A percentile compares a stretch with the other conserved stretches of the same genome.
Evolutionary conservation across 2,329 filamentous ascomycete species (phyloP).

Genomic region (Clonostachys byssicola): DNA sequence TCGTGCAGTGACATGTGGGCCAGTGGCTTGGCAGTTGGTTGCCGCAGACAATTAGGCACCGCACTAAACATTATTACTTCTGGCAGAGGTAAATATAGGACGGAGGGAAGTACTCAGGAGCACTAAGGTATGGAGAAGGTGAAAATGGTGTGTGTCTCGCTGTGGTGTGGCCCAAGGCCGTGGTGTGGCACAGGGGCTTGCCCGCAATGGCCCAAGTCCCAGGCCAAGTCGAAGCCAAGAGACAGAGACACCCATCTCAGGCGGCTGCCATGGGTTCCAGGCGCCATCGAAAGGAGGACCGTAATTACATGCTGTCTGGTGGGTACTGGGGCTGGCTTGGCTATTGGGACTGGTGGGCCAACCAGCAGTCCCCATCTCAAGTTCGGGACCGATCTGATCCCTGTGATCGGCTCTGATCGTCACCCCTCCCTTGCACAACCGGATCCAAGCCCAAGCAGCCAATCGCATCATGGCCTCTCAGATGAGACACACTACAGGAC

Average conservation of each 20-base stretch:
- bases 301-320: too few species aligned
- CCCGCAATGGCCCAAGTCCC: too few species aligned
- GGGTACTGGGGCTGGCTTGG: background rate
- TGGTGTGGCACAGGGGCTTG: too few species aligned
- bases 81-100: background rate
- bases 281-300: too few species aligned
- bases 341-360: background rate
- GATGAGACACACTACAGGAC: constrained; percentile 1
- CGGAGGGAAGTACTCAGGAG: background rate
- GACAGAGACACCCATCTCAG: too few species aligned
- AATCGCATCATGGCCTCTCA: constrained; percentile 3
- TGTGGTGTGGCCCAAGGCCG: too few species aligned
- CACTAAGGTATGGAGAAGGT: background rate
- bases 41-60: too few species aligned
- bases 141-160: background rate
- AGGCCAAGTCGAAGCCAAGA: too few species aligned
- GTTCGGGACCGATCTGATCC: constrained; percentile 3
- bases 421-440: background rate
- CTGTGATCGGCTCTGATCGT: constrained; percentile 2
- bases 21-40: too few species aligned
- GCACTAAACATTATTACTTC: too few species aligned
- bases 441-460: background rate
- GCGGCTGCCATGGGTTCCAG: too few species aligned
- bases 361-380: background rate
- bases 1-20: too few species aligned